Evolutionary conservation across 805 yeast genomes (phyloP).

Genomic region (Wickerhamiella hasegawae): DNA sequence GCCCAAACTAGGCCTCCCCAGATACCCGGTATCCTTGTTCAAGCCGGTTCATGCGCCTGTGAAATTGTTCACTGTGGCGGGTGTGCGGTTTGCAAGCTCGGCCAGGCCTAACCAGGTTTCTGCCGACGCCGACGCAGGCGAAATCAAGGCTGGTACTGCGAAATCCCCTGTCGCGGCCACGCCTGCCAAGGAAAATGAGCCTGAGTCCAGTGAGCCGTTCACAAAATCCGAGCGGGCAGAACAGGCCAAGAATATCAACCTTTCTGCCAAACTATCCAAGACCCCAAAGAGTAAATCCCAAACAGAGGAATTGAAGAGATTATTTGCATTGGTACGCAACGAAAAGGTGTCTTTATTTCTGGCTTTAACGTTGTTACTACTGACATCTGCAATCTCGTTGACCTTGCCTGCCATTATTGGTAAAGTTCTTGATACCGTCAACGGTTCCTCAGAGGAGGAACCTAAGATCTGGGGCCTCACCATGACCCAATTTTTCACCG

Average conservation of each 20-base stretch:
- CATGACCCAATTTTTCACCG: constrained; percentile 44
- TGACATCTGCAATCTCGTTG: constrained; percentile 71
- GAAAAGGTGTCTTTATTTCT: constrained; percentile 38
- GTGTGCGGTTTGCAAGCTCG: no score
- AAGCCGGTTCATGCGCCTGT: no score
- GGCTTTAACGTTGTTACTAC: constrained; percentile 48
- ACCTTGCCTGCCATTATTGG: constrained; percentile 73
- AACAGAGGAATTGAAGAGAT: constrained; percentile 16
- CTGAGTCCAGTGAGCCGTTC: no score
- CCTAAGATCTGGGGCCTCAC: constrained; percentile 40
- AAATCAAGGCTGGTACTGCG: no score
- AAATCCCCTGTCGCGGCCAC: no score
- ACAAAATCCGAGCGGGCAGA: constrained; percentile 7
- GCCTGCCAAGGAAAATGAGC: no score
- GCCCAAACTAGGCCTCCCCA: no score
- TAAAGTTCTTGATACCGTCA: constrained; percentile 62
- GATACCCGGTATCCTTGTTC: no score
- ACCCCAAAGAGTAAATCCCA: constrained; percentile 8
- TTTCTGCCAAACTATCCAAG: constrained; percentile 18
- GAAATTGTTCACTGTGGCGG: no score
- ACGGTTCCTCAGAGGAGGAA: constrained; percentile 21
- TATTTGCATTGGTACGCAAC: constrained; percentile 40
- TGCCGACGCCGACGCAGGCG: no score
- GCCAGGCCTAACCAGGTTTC: no score
- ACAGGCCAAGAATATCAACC: constrained; percentile 19